A percentile compares a stretch with the other conserved stretches of the same genome.
Conservation (phyloP, 805 yeast genomes). For the Candida ficus region DNA sequence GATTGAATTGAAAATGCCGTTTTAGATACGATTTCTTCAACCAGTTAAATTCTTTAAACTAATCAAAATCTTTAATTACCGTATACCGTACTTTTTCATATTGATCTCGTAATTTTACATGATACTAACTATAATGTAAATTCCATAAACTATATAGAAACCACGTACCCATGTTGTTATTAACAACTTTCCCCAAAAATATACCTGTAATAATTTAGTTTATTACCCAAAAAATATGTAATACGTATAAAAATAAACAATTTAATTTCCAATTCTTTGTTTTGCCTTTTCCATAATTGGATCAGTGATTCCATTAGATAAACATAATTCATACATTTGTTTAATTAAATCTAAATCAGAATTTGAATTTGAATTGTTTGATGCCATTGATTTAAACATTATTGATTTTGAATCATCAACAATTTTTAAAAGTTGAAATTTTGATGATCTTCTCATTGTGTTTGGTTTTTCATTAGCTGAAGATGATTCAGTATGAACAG, state of each 20-base stretch:
- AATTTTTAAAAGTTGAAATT: constrained; percentile 5
- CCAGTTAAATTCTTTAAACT: too few species aligned
- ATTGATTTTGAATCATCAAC: constrained; percentile 1
- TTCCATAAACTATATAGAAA: too few species aligned
- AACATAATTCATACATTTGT: constrained; percentile 19
- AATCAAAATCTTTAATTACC: too few species aligned
- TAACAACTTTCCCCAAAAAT: too few species aligned
- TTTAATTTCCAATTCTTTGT: constrained; percentile 8
- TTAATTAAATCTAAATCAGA: constrained; percentile 18
- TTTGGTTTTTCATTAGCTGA: not conserved
- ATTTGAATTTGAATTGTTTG: not conserved
- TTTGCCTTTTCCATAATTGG: constrained; percentile 19
- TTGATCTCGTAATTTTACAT: too few species aligned
- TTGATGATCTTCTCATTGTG: constrained; percentile 1
- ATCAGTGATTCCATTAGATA: constrained; percentile 17
- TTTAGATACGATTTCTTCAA: too few species aligned
- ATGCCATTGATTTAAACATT: not conserved
- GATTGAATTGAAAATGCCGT: too few species aligned
- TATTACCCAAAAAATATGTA: too few species aligned
- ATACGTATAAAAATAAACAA: not conserved
- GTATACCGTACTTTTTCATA: too few species aligned
- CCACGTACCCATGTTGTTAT: too few species aligned
- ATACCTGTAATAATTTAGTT: too few species aligned
- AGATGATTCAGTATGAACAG: constrained; percentile 4
- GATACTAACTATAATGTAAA: too few species aligned